Percentiles rank a stretch among this genome's conserved stretches.
These are phyloP conservation scores for Kodamaea neixiangensis DNA, from an alignment of 805 yeast genomes.

Conservation along the genomic window DNA sequence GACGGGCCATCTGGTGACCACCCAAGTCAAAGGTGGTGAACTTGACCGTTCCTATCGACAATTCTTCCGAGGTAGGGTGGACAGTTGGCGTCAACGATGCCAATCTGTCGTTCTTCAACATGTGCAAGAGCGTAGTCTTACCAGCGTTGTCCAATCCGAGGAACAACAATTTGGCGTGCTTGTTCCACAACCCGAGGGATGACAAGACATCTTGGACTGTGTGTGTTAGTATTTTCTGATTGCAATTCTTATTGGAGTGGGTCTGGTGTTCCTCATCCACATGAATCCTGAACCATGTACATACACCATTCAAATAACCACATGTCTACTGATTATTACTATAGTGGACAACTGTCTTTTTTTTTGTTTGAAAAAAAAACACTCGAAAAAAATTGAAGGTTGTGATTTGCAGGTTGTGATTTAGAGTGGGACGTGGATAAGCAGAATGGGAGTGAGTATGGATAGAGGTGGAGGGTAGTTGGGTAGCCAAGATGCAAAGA, in stretches of 20 bases:
- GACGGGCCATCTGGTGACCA: conserved; percentile 98
- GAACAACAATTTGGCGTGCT: conserved; percentile 49
- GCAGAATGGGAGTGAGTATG: too few relatives aligned
- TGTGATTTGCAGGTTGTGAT: not conserved
- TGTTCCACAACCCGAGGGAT: conserved; percentile 50
- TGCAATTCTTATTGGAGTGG: not conserved
- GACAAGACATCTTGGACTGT: conserved; percentile 48
- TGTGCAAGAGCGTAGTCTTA: conserved; percentile 43
- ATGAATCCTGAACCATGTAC: conserved; percentile 17
- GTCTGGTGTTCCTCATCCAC: not conserved
- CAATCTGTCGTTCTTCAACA: conserved; percentile 84
- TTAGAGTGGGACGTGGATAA: too few relatives aligned
- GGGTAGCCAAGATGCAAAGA: not conserved
- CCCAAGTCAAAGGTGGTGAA: conserved; percentile 98
- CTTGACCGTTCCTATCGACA: conserved; percentile 93
- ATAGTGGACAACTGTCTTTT: not conserved
- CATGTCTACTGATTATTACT: conserved; percentile 19
- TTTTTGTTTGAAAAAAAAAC: not conserved
- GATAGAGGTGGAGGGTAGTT: not conserved
- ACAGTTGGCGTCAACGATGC: conserved; percentile 97
- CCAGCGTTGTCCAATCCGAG: conserved; percentile 51
- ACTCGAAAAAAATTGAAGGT: not conserved
- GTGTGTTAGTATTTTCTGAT: conserved; percentile 19
- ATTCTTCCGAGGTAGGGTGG: conserved; percentile 98
- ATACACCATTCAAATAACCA: conserved; percentile 43